Evolutionary conservation across 116 monocot genomes (phyloP).

Genomic region (Iris pallida): DNA sequence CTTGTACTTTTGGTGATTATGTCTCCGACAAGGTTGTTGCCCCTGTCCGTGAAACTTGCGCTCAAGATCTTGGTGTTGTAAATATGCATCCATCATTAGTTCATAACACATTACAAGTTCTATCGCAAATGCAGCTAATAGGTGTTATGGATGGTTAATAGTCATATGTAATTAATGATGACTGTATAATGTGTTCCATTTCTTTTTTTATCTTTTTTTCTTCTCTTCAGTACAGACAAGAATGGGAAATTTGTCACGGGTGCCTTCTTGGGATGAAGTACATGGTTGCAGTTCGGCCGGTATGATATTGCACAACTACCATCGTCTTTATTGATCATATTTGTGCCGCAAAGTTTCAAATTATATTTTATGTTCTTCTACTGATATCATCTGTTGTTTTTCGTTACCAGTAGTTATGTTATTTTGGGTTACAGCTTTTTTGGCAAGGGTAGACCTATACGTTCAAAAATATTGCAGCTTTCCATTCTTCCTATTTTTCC

Average conservation of each 20-base stretch:
- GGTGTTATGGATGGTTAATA: not conserved
- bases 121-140: slow-evolving; percentile 91
- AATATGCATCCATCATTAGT: slow-evolving; percentile 91
- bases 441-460: no score
- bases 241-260: slow-evolving; percentile 99
- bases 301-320: no score
- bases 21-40: slow-evolving; percentile 98
- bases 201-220: slow-evolving; percentile 21
- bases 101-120: slow-evolving; percentile 67
- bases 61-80: slow-evolving; percentile 90
- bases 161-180: not conserved
- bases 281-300: slow-evolving; percentile 83
- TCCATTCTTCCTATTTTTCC: no score
- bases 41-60: slow-evolving; percentile 96
- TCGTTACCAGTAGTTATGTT: no score
- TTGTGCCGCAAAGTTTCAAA: not conserved
- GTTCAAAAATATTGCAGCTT: no score
- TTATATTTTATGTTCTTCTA: no score
- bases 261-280: slow-evolving; percentile 95
- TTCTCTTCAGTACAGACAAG: slow-evolving; percentile 86
- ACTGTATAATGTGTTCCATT: slow-evolving; percentile 16
- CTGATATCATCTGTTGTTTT: no score
- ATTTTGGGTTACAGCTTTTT: no score
- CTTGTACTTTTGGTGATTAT: slow-evolving; percentile 91
- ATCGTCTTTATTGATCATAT: no score